Base-by-base conservation (phyloP, 805 yeast genomes). In the Komagataella pastoris region DNA sequence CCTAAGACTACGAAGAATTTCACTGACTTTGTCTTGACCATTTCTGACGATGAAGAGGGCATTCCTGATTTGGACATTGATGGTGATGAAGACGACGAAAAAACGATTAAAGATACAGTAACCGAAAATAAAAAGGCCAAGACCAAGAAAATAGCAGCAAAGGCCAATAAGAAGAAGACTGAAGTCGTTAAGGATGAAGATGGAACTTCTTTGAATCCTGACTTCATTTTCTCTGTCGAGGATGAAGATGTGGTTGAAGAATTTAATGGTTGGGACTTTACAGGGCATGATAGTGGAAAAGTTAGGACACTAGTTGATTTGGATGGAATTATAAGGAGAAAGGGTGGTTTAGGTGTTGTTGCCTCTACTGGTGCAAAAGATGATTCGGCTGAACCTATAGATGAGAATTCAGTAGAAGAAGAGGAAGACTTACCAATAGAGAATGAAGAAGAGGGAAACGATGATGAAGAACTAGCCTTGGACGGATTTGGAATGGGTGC, bases 181-280 rank as follows among this genome's bases (percentile, higher is more conserved):
- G 66, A 58, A 1, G 63, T 60, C 3, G 67, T 61, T 6, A 64
- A 61, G 19, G 74, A 66, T 8, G 69, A 66, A 18, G 68, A 65
- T 49, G 73, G 76, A n/a, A 74, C 73, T 46, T 88, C 78, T 52
- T 63, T 89, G 48, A 82, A 88, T 58, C 88, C 90, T 3, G 83
- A 79, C 40, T 88, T 93, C 61, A 66, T 74, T 17, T 90, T 90
- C 61, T 76, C 80, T 19, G 57, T 81, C 8, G 91, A 80, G 24
- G 87, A 79, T 7, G 82, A 73, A 36, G 68, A 62, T 47, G 54
- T 60, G 4, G 60, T 57, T 3, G 55, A 72, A 3, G 69, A 69
- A 3, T 80, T 83, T 51, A 80, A 77, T 52, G 96, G 96, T 3
- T 89, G 97, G 97, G 88, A 88, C 58, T 88, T 89, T 61, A 77